Evolutionary conservation across 179 eudicot species (phyloP).

Genomic region (Drosera spatulata): DNA sequence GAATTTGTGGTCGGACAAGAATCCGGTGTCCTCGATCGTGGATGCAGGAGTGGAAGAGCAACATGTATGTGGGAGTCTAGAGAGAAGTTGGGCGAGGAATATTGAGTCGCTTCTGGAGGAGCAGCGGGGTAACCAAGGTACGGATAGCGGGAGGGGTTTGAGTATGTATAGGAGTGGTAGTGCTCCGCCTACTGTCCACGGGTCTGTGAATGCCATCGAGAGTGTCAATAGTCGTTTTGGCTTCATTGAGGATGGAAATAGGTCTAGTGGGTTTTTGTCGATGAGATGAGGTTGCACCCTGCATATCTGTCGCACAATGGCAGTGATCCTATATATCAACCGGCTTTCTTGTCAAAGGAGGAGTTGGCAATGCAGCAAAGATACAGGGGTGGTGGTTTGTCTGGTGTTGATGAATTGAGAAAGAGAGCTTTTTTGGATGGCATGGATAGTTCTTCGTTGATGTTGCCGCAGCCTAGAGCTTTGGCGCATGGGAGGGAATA

Average conservation of each 20-base stretch:
- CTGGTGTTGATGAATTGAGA: constrained; percentile 22
- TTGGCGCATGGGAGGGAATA: constrained; percentile 18
- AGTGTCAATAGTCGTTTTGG: constrained; percentile 12
- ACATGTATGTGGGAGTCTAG: no score
- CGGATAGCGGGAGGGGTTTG: no score
- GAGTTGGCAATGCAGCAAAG: constrained; percentile 53
- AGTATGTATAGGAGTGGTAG: constrained; percentile 37
- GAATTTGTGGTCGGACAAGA: no score
- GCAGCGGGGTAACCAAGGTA: no score
- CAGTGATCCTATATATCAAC: constrained; percentile 47
- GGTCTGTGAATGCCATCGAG: constrained; percentile 24
- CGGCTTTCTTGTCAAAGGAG: constrained; percentile 47
- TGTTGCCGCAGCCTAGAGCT: constrained; percentile 33
- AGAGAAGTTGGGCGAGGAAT: no score
- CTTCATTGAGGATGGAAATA: background rate
- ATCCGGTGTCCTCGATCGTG: no score
- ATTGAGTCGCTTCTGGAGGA: no score
- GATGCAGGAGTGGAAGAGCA: no score
- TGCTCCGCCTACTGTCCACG: constrained; percentile 45
- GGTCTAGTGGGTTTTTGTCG: constrained; percentile 15
- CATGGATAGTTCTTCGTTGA: constrained; percentile 21
- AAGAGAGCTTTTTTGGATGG: constrained; percentile 11
- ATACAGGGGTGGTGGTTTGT: constrained; percentile 23
- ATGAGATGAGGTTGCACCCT: constrained; percentile 47
- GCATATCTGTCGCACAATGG: constrained; percentile 42